Conservation (phyloP, 305 asterid species). For the Fraxinus floribunda region DNA sequence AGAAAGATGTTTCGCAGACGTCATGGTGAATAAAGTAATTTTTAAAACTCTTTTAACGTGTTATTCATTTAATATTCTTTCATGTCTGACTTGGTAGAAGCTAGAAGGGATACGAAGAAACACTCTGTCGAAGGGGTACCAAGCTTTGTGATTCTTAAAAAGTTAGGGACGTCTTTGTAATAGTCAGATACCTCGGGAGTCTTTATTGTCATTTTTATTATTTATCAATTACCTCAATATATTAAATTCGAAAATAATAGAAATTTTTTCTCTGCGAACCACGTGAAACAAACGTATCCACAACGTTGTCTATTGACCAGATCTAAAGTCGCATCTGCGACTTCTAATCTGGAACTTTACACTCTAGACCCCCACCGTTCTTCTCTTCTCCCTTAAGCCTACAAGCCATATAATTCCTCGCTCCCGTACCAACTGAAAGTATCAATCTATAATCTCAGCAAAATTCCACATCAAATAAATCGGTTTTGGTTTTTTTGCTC, state of each 20-base stretch:
- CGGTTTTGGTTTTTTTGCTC: background rate
- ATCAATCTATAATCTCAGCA: background rate
- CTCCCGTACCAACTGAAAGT: background rate
- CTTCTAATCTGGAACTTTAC: background rate
- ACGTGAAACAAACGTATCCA: background rate
- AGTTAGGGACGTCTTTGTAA: background rate
- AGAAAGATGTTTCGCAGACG: background rate
- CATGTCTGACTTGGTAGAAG: background rate
- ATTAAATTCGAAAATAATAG: background rate
- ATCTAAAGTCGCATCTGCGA: background rate
- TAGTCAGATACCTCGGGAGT: background rate
- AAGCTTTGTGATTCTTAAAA: background rate
- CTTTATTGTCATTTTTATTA: background rate
- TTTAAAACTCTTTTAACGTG: background rate
- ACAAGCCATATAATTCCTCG: background rate
- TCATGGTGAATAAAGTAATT: background rate
- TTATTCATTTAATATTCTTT: background rate
- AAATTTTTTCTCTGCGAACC: background rate
- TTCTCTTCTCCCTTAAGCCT: background rate
- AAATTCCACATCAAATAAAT: background rate
- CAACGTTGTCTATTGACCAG: background rate
- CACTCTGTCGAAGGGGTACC: background rate
- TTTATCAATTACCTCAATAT: background rate
- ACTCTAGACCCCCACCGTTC: background rate
- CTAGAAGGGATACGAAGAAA: background rate